Evolutionary conservation across 768 basidiomycete species (phyloP).

Genomic region (Serendipita vermifera): DNA sequence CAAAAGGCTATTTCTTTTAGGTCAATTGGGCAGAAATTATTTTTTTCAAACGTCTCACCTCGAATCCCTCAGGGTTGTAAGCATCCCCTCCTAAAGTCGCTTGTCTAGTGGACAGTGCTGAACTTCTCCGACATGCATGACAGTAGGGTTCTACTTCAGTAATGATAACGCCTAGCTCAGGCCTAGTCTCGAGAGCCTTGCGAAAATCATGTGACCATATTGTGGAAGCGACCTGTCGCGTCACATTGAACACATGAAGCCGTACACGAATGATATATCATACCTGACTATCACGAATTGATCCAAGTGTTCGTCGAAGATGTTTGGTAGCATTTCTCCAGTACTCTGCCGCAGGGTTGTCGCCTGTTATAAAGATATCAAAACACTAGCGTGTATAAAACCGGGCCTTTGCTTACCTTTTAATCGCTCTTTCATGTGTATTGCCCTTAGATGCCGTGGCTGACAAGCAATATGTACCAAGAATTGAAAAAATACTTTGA

Average conservation of each 20-base stretch:
- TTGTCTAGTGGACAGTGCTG: not conserved
- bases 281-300: not conserved
- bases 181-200: not conserved
- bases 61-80: not conserved
- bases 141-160: constrained; percentile 1
- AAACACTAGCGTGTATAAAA: not conserved
- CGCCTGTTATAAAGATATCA: not conserved
- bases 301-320: not conserved
- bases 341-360: not conserved
- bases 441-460: not conserved
- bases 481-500: constrained; percentile 8
- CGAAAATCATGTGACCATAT: not conserved
- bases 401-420: not conserved
- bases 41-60: not conserved
- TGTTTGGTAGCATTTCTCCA: not conserved
- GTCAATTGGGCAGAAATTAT: not conserved
- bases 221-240: not conserved
- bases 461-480: constrained; percentile 7
- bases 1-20: not conserved
- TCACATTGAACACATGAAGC: not conserved
- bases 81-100: not conserved
- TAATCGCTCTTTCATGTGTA: not conserved
- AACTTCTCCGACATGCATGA: not conserved
- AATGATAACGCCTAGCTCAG: not conserved
- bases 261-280: not conserved